A percentile compares a stretch with the other conserved stretches of the same genome.
These are phyloP conservation scores for Hemerocallis citrina DNA, from an alignment of 106 monocot genomes.

Conservation along the genomic window DNA sequence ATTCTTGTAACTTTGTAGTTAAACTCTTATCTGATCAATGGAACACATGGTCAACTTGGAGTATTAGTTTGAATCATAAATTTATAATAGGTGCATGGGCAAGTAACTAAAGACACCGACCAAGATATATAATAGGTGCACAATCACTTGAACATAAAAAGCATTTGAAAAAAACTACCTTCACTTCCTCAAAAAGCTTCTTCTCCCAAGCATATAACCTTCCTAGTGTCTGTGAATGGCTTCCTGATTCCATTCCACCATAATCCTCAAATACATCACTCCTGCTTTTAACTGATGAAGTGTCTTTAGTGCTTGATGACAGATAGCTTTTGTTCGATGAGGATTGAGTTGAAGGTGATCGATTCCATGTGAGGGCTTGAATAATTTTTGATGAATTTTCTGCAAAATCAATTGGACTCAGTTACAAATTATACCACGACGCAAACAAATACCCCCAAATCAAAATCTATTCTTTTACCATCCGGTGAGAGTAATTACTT, in stretches of 20 bases:
- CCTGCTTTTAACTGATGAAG: conserved; percentile 36
- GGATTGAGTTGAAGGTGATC: conserved; percentile 67
- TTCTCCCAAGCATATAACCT: conserved; percentile 98
- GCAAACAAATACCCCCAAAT: background rate
- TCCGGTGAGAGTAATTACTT: no score
- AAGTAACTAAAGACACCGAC: background rate
- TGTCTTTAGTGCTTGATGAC: conserved; percentile 45
- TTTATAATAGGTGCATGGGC: background rate
- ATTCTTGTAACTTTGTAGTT: no score
- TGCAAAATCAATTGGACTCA: conserved; percentile 21
- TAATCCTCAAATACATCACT: conserved; percentile 59
- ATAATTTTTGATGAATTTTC: conserved; percentile 87
- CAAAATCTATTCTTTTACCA: no score
- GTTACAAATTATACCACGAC: background rate
- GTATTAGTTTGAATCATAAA: background rate
- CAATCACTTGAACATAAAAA: background rate
- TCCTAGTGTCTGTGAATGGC: conserved; percentile 80
- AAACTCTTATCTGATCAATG: no score
- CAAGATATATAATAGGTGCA: background rate
- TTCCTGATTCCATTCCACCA: conserved; percentile 79
- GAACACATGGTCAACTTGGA: no score
- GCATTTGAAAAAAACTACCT: conserved; percentile 34
- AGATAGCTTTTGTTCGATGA: conserved; percentile 51
- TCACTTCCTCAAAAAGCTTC: conserved; percentile 96
- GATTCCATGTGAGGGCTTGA: conserved; percentile 91